These are phyloP conservation scores for Fusarium verticillioides DNA, from an alignment of 2,329 filamentous ascomycete species.

Conservation along the genomic window DNA sequence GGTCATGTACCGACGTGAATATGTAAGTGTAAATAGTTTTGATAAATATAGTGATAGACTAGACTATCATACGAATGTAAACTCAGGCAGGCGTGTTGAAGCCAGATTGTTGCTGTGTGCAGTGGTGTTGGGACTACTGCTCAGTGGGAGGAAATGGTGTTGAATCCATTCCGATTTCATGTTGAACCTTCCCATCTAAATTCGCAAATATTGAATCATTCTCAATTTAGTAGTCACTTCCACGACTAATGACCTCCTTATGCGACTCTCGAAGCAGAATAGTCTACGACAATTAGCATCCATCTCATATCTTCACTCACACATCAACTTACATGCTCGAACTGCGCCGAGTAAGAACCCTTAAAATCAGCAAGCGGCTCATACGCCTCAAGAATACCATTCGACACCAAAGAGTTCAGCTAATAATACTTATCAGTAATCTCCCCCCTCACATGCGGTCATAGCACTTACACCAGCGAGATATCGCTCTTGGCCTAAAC, in stretches of 20 bases:
- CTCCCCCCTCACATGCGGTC: accelerated
- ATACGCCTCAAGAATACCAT: slow-evolving; percentile 68
- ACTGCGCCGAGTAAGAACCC: slow-evolving; percentile 72
- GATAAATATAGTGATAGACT: slow-evolving; percentile 8
- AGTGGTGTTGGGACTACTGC: slow-evolving; percentile 23
- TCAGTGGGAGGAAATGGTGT: not conserved
- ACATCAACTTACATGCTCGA: slow-evolving; percentile 60
- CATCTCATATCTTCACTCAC: no score
- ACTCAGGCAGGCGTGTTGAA: slow-evolving; percentile 27
- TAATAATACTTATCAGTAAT: slow-evolving; percentile 43
- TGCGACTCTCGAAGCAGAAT: slow-evolving; percentile 56
- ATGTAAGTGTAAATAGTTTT: not conserved
- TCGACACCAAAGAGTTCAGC: slow-evolving; percentile 67
- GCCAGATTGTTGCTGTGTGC: not conserved
- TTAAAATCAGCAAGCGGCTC: slow-evolving; percentile 66
- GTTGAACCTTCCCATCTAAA: not conserved
- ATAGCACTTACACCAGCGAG: slow-evolving; percentile 61
- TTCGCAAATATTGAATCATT: not conserved
- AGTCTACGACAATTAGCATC: slow-evolving; percentile 51
- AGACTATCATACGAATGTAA: slow-evolving; percentile 24
- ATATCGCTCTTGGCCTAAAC: slow-evolving; percentile 70
- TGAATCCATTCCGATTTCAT: slow-evolving; percentile 3
- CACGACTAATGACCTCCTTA: slow-evolving; percentile 65
- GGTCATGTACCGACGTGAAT: not conserved
- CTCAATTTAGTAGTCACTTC: slow-evolving; percentile 58